These are phyloP conservation scores for Psidium guajava DNA, from an alignment of 345 rosid species.

Conservation along the genomic window DNA sequence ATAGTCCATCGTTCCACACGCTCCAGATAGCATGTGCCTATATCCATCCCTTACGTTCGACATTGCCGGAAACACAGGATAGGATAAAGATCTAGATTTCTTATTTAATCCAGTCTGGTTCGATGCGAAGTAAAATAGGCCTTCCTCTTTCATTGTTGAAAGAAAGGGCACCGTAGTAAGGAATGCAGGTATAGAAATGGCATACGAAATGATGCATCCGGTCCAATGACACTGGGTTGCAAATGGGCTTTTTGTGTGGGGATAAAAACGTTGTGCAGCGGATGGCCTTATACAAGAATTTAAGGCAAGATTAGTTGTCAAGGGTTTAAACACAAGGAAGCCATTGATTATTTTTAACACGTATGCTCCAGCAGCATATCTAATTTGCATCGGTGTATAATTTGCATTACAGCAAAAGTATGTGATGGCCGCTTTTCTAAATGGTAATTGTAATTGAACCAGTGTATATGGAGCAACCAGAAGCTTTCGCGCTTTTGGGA, in stretches of 20 bases:
- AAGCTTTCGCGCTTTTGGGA: neutral
- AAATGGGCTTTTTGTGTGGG: neutral
- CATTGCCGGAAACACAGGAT: neutral
- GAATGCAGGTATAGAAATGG: neutral
- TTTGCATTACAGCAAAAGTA: neutral
- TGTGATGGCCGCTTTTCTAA: accelerated
- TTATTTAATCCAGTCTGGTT: neutral
- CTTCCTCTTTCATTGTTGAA: neutral
- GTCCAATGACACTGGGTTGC: neutral
- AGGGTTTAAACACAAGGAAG: neutral
- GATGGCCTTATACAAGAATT: neutral
- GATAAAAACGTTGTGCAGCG: neutral
- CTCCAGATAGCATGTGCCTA: neutral
- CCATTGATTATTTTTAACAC: neutral
- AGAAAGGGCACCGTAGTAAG: neutral
- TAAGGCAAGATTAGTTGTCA: neutral
- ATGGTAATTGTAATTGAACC: neutral
- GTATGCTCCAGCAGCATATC: neutral
- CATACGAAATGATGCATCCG: no score
- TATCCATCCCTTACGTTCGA: neutral
- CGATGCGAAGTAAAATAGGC: neutral
- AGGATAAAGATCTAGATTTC: neutral
- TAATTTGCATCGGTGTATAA: neutral
- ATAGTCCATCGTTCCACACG: neutral
- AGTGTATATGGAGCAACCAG: neutral